Evolutionary conservation across 371 early-diverging fungal genomes (phyloP).

Genomic region (Funneliformis caledonium): DNA sequence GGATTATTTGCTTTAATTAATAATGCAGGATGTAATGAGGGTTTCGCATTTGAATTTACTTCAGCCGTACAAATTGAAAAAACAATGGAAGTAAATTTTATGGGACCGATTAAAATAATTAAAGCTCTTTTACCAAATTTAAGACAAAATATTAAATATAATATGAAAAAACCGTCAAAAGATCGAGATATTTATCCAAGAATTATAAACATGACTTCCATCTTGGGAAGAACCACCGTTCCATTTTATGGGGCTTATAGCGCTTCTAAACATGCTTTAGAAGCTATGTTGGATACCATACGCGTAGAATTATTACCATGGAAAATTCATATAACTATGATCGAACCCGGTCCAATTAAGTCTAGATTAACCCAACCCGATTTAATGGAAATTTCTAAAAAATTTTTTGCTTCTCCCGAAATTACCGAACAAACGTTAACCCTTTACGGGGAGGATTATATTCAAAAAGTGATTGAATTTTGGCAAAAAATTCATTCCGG

Average conservation of each 20-base stretch:
- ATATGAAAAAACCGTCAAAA: constrained; percentile 43
- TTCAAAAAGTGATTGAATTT: constrained; percentile 45
- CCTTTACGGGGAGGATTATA: constrained; percentile 43
- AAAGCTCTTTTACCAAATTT: constrained; percentile 50
- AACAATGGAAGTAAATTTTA: constrained; percentile 53
- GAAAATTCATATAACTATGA: constrained; percentile 52
- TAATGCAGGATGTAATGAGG: constrained; percentile 39
- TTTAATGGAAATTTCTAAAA: constrained; percentile 34
- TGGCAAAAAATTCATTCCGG: constrained; percentile 46
- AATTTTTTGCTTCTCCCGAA: constrained; percentile 35
- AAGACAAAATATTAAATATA: constrained; percentile 44
- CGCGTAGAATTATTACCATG: constrained; percentile 51
- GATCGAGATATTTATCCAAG: constrained; percentile 46
- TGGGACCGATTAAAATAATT: constrained; percentile 49
- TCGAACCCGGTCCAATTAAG: constrained; percentile 48
- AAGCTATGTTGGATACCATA: constrained; percentile 50
- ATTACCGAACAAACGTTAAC: constrained; percentile 40
- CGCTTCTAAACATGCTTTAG: constrained; percentile 52
- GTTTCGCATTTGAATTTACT: constrained; percentile 40
- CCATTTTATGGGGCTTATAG: constrained; percentile 49
- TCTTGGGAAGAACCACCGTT: constrained; percentile 48
- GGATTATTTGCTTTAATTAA: constrained; percentile 38
- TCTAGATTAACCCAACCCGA: constrained; percentile 40
- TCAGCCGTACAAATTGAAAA: constrained; percentile 41
- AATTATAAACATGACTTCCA: constrained; percentile 50